Evolutionary conservation across 305 asterid species (phyloP), one percentile per base, ranked within the genome.

Genomic region (Withania somnifera): DNA sequence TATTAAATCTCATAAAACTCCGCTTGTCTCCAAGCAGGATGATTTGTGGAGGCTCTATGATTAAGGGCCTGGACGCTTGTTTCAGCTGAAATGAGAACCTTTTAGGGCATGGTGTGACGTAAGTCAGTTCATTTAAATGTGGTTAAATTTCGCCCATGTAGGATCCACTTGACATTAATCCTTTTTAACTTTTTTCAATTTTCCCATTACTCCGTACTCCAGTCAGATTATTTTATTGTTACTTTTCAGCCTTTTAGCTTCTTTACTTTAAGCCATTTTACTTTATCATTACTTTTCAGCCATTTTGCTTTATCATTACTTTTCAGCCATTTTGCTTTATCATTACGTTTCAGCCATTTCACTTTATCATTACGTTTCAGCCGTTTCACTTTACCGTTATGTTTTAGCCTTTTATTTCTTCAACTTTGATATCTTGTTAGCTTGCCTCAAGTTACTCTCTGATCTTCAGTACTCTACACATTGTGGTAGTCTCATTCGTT

Each of bases 1-100:
- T 80, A 63, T 69, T 80, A 36, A 64, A 80, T 61, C 83, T 80
- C 47, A 80, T 80, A 61, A 80, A 80, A 80, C 77, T 64, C 77
- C 57, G 45, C 77, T 80, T 64, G 64, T 80, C 78, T 80, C 83
- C 60, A 80, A 80, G 83, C 83, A 80, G 83, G 83, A 80, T 73
- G 79, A 73, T 45, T 91, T 77, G n/a, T n/a, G 95, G 95, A 90
- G 98, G 97, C 96, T 93, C 94, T 86, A 84, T 90, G 92, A 90
- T 93, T 92, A 91, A 80, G 95, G 95, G 95, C 95, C 97, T 89
- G 97, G 98, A 90, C 4, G 95, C 92, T 88, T 89, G 90, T 88
- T 87, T 88, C 97, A 86, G 97, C 97, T 84, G 97, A 93, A 90
- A 91, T 93, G 97, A 89, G 89, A 87, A 93, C 91, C 94, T 89